These are phyloP conservation scores for Ogataea hybrid DNA, from an alignment of 1,139 yeast species.

Conservation along the genomic window DNA sequence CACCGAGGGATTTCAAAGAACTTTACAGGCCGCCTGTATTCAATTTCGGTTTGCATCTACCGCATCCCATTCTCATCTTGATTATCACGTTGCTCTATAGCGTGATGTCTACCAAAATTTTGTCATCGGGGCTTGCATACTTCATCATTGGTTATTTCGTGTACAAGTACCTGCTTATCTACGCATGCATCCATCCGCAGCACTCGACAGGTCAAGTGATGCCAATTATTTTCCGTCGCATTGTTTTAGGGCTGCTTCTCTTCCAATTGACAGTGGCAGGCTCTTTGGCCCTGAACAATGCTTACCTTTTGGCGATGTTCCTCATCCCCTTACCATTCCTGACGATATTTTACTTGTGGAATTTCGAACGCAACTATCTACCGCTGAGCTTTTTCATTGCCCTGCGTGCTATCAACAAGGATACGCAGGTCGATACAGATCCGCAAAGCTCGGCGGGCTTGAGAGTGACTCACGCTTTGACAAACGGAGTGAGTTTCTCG, in stretches of 20 bases:
- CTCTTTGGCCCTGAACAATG: conserved; percentile 73
- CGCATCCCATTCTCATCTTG: conserved; percentile 75
- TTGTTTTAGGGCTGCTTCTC: conserved; percentile 64
- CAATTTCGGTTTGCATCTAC: conserved; percentile 78
- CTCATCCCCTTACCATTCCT: conserved; percentile 73
- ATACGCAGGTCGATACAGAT: not conserved
- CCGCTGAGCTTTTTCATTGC: conserved; percentile 89
- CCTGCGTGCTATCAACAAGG: conserved; percentile 52
- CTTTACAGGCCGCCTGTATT: conserved; percentile 75
- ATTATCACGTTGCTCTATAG: conserved; percentile 77
- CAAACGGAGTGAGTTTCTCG: conserved; percentile 11
- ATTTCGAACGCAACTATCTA: conserved; percentile 74
- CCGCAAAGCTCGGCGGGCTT: not conserved
- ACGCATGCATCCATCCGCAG: conserved; percentile 81
- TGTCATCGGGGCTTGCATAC: conserved; percentile 70
- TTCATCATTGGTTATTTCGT: conserved; percentile 75
- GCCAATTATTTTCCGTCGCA: conserved; percentile 76
- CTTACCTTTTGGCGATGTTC: conserved; percentile 69
- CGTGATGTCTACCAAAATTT: conserved; percentile 71
- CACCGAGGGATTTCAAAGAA: conserved; percentile 58
- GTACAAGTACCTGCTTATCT: conserved; percentile 76
- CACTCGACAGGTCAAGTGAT: conserved; percentile 89
- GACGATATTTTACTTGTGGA: conserved; percentile 69
- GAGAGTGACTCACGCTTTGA: not conserved
- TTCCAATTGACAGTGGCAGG: conserved; percentile 95